phyloP scores from a whole-genome alignment of 2,329 filamentous ascomycete species.

The Lizonia empirigonia region DNA sequence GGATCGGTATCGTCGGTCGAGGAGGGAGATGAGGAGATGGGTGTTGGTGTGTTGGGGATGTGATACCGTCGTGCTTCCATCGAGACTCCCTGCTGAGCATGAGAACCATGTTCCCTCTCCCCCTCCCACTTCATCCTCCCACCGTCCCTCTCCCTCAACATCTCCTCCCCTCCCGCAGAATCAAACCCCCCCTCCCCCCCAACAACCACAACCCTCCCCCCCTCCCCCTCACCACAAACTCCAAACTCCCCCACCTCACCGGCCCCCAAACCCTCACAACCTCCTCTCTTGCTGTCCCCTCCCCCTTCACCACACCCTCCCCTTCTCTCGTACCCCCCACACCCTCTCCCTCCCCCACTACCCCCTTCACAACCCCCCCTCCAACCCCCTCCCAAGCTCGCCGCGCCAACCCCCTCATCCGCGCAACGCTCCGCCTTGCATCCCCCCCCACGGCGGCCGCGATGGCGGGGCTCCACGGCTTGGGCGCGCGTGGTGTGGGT shows the following conservation, averaged over 20 bases:
- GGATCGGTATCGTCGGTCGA: slow-evolving; percentile 1
- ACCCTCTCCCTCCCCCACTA: no score
- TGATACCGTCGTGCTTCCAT: no score
- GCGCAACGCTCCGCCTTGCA: slow-evolving; percentile 24
- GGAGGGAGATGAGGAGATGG: slow-evolving; percentile 18
- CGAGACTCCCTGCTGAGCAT: not conserved
- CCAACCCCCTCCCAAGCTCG: no score
- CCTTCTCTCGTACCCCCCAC: slow-evolving; percentile 18
- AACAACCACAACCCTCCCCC: slow-evolving; percentile 38
- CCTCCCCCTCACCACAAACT: slow-evolving; percentile 33
- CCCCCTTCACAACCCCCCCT: no score
- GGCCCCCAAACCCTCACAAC: slow-evolving; percentile 26
- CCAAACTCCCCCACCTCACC: slow-evolving; percentile 25
- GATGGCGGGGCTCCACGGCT: slow-evolving; percentile 28
- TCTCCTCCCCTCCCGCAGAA: slow-evolving; percentile 20
- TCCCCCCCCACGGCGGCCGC: slow-evolving; percentile 33
- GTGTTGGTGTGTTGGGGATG: slow-evolving; percentile 8
- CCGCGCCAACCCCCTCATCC: slow-evolving; percentile 15
- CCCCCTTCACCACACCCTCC: not conserved
- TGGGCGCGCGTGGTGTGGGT: not conserved
- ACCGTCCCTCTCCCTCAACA: not conserved
- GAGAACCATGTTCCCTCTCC: not conserved
- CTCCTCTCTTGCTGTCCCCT: slow-evolving; percentile 9
- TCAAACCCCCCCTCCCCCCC: slow-evolving; percentile 36
- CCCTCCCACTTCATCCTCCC: not conserved